These are phyloP conservation scores for Leccinum boreale DNA, from an alignment of 768 basidiomycete species.

Conservation along the genomic window DNA sequence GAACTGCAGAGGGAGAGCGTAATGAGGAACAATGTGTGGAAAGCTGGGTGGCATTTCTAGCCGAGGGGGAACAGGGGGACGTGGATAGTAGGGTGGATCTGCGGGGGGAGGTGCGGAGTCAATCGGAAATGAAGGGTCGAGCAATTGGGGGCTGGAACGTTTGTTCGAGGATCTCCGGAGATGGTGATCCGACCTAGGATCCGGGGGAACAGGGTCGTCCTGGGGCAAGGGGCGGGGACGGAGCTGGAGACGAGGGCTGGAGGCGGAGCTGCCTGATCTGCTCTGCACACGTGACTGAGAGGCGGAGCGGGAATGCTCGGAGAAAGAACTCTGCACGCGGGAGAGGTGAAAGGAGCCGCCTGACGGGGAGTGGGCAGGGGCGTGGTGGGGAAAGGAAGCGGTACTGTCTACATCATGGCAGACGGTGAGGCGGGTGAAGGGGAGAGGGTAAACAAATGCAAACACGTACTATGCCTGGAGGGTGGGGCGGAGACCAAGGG, in stretches of 20 bases:
- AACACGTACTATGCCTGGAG: conserved; percentile 39
- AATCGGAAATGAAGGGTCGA: conserved; percentile 16
- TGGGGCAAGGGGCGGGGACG: conserved; percentile 41
- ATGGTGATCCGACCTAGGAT: conserved; percentile 24
- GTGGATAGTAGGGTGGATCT: conserved; percentile 19
- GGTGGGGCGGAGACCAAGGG: conserved; percentile 28
- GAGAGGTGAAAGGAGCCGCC: conserved; percentile 31
- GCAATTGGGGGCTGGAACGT: conserved; percentile 18
- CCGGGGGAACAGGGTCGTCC: conserved; percentile 31
- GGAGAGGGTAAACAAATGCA: conserved; percentile 9
- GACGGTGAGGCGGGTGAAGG: conserved; percentile 7
- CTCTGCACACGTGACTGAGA: conserved; percentile 47
- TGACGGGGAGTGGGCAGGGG: conserved; percentile 17
- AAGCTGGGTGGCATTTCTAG: conserved; percentile 23
- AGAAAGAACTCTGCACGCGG: conserved; percentile 36
- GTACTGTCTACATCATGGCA: conserved; percentile 20
- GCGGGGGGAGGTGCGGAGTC: conserved; percentile 8
- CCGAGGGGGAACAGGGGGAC: conserved; percentile 16
- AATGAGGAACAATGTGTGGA: conserved; percentile 17
- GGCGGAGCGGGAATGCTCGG: conserved; percentile 31
- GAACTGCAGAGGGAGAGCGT: conserved; percentile 16
- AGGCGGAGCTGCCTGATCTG: conserved; percentile 44
- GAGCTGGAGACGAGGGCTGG: conserved; percentile 43
- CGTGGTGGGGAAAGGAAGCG: conserved; percentile 28
- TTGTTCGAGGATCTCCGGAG: conserved; percentile 11